Evolutionary conservation across 1,284 basidiomycete genomes (phyloP), one percentile per base, ranked within the genome.

Genomic region (Golubevia sp.): DNA sequence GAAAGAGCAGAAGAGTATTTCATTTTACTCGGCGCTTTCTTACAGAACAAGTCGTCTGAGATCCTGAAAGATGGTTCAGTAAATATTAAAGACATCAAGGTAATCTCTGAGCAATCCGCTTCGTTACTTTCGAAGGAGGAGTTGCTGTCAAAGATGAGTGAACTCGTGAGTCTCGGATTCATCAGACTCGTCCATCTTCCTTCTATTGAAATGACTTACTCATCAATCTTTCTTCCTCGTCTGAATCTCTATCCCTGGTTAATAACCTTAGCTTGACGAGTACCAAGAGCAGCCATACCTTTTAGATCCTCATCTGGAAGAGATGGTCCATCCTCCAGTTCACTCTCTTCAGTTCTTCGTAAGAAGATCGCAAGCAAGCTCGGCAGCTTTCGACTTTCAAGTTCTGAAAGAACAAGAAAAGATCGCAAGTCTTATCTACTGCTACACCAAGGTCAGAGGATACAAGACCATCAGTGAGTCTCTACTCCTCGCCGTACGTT

Each of bases 231-330:
- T 3, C 26, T 15, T 34, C 26, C 49, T 57, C 15, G 27, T 34
- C 25, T 54, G 4, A 55, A 5, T 38, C 49, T 38, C 34, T 2
- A 26, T n/a, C 23, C 18, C 23, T 24, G 11, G 18, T 26, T 18
- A 61, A 23, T 24, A 55, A 48, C 53, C 21, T 62, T 48, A 97
- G 94, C 88, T 98, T 49, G 88, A 90, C 81, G 88, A 90, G 79
- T 99, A 97, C 78, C 94, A 97, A 79, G 95, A 98, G 64, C 92
- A 96, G 76, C 87, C 94, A 1, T 93, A 95, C 76, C 88, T 99
- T 0, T 88, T 98, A n/a, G 97, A 99, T 82, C 94, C 95, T n/a
- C 91, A 89, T 74, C 87, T 99, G n/a, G 92, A 94, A 75, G 81
- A 86, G 18, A 89, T 99, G 64, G 89, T 98, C 11, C 84, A 86